Evolutionary conservation across 176 grass and related monocot genomes (phyloP).

Genomic region (Aegilops tauschii): DNA sequence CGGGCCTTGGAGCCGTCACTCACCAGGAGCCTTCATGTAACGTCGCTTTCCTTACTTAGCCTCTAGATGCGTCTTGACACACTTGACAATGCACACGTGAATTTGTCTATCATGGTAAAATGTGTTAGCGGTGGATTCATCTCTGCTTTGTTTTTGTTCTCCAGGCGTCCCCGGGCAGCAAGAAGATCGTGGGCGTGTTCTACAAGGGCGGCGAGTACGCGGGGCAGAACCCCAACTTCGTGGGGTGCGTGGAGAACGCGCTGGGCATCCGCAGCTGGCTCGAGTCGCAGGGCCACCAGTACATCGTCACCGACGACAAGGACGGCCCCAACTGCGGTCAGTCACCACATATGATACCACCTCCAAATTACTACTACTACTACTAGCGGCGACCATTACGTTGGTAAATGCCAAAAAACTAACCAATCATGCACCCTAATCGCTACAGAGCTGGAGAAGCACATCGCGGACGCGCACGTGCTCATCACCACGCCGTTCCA

Average conservation of each 20-base stretch:
- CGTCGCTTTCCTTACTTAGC: neutral
- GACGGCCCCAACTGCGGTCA: conserved; percentile 74
- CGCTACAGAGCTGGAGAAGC: conserved; percentile 45
- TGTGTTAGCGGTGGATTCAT: no score
- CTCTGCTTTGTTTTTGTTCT: neutral
- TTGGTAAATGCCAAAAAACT: neutral
- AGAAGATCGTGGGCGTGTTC: conserved; percentile 92
- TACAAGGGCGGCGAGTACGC: conserved; percentile 81
- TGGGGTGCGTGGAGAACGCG: conserved; percentile 60
- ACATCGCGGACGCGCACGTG: conserved; percentile 50
- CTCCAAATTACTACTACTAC: no score
- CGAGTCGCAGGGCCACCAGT: conserved; percentile 74
- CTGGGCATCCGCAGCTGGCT: conserved; percentile 70
- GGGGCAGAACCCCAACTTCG: conserved; percentile 57
- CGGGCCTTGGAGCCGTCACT: neutral
- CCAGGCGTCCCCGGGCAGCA: conserved; percentile 56
- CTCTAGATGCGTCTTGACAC: no score
- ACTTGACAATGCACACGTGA: no score
- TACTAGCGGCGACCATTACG: no score
- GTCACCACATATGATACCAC: neutral
- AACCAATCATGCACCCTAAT: no score
- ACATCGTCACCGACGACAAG: conserved; percentile 86
- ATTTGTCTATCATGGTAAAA: no score
- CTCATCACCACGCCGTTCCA: conserved; percentile 58
- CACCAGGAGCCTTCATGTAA: neutral